Conservation (phyloP, 306 rosid genomes). For the Lathyrus sativus region DNA sequence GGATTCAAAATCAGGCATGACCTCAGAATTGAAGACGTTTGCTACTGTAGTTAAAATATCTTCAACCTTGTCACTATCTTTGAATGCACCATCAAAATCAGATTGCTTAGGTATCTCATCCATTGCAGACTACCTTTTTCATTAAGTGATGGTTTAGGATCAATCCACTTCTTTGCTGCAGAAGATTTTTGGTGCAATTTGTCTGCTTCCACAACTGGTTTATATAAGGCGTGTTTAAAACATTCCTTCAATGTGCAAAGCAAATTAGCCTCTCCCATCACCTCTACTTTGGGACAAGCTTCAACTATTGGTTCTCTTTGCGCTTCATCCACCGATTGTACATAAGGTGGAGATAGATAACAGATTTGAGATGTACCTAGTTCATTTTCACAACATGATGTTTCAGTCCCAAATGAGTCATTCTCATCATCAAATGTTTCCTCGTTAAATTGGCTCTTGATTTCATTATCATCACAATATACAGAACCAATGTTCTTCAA, state of each 20-base stretch:
- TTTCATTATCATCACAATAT: too few relatives aligned
- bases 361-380: slow-evolving; percentile 10
- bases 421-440: too few relatives aligned
- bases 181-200: slow-evolving; percentile 33
- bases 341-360: slow-evolving; percentile 37
- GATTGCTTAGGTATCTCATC: slow-evolving; percentile 26
- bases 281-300: slow-evolving; percentile 33
- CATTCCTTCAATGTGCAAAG: slow-evolving; percentile 42
- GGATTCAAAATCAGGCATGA: slow-evolving; percentile 29
- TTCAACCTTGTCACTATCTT: slow-evolving; percentile 29
- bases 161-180: slow-evolving; percentile 22
- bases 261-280: slow-evolving; percentile 40
- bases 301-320: slow-evolving; percentile 3
- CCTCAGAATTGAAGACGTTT: slow-evolving; percentile 20
- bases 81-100: slow-evolving; percentile 24
- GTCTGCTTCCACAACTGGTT: slow-evolving; percentile 42
- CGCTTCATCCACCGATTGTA: slow-evolving; percentile 35
- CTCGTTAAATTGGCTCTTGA: too few relatives aligned
- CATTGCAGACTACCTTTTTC: slow-evolving; percentile 9
- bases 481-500: too few relatives aligned
- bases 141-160: slow-evolving; percentile 14
- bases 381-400: slow-evolving; percentile 17
- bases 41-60: slow-evolving; percentile 11
- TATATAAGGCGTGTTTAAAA: slow-evolving; percentile 36
- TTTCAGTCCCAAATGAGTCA: too few relatives aligned